Evolutionary conservation across 805 yeast genomes (phyloP), one percentile per base, ranked within the genome.

Genomic region (Spathaspora gorwiae): DNA sequence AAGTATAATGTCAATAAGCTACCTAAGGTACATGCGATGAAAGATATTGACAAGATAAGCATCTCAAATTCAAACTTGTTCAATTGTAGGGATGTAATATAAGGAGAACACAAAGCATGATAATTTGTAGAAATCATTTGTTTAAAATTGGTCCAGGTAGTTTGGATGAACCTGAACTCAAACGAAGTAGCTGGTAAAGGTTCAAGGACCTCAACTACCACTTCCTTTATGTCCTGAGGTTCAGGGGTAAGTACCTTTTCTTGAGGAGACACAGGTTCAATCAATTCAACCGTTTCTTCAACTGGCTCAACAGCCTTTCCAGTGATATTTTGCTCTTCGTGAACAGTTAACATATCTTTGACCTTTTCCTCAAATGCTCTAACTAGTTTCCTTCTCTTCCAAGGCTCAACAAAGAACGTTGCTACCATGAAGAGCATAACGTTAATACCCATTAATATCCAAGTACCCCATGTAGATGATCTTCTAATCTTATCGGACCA

Each of bases 401-500:
- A 89, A 0, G 99, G 99, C 67, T 94, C 99, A 40, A 94, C 79
- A 1, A 90, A 73, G 54, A 94, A 70, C 52, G 95, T 96, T 13
- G 95, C 94, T 6, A 87, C 70, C 3, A 90, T 57, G 52, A 94
- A 90, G 26, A 95, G 63, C 7, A 86, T 42, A 26, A 92, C 75
- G 66, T 94, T 94, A 51, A 89, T 76, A 1, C 89, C 94, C 95
- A 90, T 89, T 37, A 94, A 72, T 4, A 83, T 68, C 75, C 94
- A 81, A 0, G 99, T 94, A 2, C 98, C 99, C 95, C 97, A 94
- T 0, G 98, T 90, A 6, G 96, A 87, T 5, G 95, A 89, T 52
- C 90, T 78, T 49, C 99, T 73, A 48, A 94, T 94, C 64, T 90
- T 90, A 65, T 94, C 99, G 1, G 97, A 88, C 98, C 99, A 94